Evolutionary conservation across 2,329 filamentous ascomycete species (phyloP), one percentile per base, ranked within the genome.

Genomic region (Trichophyton simii): DNA sequence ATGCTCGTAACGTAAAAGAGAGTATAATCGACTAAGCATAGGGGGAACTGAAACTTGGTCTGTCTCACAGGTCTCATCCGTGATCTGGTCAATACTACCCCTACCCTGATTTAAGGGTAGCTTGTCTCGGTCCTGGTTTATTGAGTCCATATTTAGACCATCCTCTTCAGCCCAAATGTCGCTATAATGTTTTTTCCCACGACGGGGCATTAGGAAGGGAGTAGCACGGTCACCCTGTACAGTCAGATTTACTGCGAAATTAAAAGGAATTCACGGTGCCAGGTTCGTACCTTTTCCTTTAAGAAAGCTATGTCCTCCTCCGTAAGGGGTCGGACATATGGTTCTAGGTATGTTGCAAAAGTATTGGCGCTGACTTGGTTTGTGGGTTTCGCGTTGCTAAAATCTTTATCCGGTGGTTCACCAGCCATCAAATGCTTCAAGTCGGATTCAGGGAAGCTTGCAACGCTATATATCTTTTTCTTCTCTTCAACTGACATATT

Each of bases 111-210:
- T 96, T 0, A 87, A 80, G 0, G 89, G 82, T 5, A 89, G 80
- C 66, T 84, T 86, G 61, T 90, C 86, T 46, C 81, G 79, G 25
- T 79, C 79, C 63, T 82, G 79, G 41, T 82, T 79, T 3, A 82
- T 80, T 3, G 82, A 80, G 70, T 95, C 89, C 6, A 91, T 77
- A 42, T 86, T 81, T 79, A 90, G 87, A 8, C 89, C 90, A 69
- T 99, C 94, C 72, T 99, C 94, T 66, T 96, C 91, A 0, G 90
- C 87, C 94, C 94, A 99, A 8, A 92, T 80, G 63, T 97, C 91
- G 25, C 83, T 85, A 75, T 97, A 99, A 69, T 90, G 87, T 67
- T 86, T 86, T 72, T 89, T 88, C 54, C 91, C 91, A 22, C 91
- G 85, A 65, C 87, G 86, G 6, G 92, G 91, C 73, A 96, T 90